Conservation (phyloP, 2,329 filamentous ascomycete genomes). For the Anisogramma anomala region DNA sequence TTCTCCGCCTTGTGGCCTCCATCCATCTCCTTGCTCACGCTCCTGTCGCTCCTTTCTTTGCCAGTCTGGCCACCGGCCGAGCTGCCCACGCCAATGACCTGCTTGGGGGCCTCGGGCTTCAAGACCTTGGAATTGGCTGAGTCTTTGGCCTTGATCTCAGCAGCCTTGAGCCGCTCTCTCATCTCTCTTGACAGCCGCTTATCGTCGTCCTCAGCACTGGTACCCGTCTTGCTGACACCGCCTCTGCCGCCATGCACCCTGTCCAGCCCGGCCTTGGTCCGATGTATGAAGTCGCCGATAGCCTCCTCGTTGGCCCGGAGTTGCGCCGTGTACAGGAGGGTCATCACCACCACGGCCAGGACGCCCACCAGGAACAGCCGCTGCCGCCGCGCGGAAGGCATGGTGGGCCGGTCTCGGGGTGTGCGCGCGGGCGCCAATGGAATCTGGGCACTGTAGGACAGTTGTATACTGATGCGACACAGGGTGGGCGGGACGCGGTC, state of each 20-base stretch:
- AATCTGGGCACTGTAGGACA: neutral
- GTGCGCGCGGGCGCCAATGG: neutral
- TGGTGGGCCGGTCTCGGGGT: slow-evolving; percentile 22
- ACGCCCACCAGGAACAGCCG: slow-evolving; percentile 55
- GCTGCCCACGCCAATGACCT: slow-evolving; percentile 48
- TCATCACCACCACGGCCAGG: slow-evolving; percentile 51
- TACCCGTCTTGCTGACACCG: slow-evolving; percentile 29
- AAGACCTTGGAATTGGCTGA: slow-evolving; percentile 55
- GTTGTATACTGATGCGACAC: neutral
- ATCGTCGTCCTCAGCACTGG: slow-evolving; percentile 45
- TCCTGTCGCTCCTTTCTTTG: slow-evolving; percentile 28
- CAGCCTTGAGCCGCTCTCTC: slow-evolving; percentile 52
- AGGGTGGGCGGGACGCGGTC: too few relatives aligned
- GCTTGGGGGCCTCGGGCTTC: slow-evolving; percentile 45
- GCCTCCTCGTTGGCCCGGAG: slow-evolving; percentile 38
- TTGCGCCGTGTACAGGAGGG: slow-evolving; percentile 62
- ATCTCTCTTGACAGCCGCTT: slow-evolving; percentile 40
- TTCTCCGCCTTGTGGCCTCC: slow-evolving; percentile 54
- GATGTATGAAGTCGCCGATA: slow-evolving; percentile 47
- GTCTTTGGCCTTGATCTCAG: slow-evolving; percentile 58
- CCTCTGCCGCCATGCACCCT: slow-evolving; percentile 20
- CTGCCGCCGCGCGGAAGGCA: slow-evolving; percentile 61
- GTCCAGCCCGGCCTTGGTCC: slow-evolving; percentile 45
- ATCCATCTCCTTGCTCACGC: slow-evolving; percentile 36
- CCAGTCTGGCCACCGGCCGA: slow-evolving; percentile 39